Percentiles rank a stretch among this genome's conserved stretches.
Conservation (phyloP, 306 rosid genomes). For the Trifolium fragiferum region DNA sequence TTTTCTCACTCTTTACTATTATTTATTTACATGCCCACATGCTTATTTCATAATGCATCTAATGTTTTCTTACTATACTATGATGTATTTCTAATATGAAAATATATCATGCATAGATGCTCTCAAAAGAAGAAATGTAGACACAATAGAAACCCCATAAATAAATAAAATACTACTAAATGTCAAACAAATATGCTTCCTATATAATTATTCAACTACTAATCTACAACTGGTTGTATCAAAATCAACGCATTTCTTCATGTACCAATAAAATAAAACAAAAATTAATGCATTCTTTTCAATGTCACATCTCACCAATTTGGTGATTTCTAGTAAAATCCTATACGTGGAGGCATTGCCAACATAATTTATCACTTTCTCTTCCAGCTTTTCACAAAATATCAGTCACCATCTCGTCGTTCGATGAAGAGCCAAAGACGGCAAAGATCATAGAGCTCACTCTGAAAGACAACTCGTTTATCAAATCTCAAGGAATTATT, state of each 20-base stretch:
- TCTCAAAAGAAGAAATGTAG: constrained; percentile 5
- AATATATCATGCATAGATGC: constrained; percentile 13
- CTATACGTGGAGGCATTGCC: constrained; percentile 35
- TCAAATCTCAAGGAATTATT: no score
- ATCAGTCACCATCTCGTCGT: constrained; percentile 38
- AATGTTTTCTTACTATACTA: constrained; percentile 33
- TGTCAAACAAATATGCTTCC: constrained; percentile 37
- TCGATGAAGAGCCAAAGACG: no score
- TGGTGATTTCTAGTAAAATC: constrained; percentile 34
- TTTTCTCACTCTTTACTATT: constrained; percentile 29
- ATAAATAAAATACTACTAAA: constrained; percentile 5
- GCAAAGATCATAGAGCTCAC: no score
- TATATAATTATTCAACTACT: constrained; percentile 32
- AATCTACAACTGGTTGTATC: constrained; percentile 40
- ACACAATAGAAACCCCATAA: constrained; percentile 36
- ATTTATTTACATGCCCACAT: constrained; percentile 28
- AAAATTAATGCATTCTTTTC: constrained; percentile 35
- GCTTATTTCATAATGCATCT: constrained; percentile 34
- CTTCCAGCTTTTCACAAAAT: constrained; percentile 39
- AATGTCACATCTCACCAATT: constrained; percentile 36
- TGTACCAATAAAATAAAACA: no score
- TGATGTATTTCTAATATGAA: neutral
- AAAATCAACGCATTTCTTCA: constrained; percentile 44
- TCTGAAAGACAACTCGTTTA: no score
- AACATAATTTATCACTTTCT: constrained; percentile 42